These are phyloP conservation scores for Naganishia vishniacii DNA, from an alignment of 768 basidiomycete genomes.

Conservation along the genomic window DNA sequence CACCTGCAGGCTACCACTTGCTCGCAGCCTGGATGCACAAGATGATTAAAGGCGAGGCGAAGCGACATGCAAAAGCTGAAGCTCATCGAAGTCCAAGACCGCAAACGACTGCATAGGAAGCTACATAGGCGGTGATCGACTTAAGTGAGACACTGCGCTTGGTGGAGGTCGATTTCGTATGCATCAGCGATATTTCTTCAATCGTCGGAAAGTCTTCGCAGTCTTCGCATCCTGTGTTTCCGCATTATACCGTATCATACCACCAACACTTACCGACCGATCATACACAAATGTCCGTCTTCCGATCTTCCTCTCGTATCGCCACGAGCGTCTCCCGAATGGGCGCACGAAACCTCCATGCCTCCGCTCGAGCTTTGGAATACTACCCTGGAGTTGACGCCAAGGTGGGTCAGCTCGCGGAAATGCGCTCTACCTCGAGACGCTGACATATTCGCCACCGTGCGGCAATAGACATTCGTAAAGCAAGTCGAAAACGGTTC, in stretches of 20 bases:
- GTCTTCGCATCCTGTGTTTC: too few relatives aligned
- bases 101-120: too few relatives aligned
- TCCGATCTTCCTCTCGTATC: constrained; percentile 8
- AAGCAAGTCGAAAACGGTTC: constrained; percentile 21
- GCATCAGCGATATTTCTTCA: neutral
- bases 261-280: too few relatives aligned
- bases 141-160: neutral
- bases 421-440: too few relatives aligned
- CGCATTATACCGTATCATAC: too few relatives aligned
- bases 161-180: neutral
- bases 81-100: too few relatives aligned
- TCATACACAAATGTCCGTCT: constrained; percentile 14
- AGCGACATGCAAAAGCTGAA: too few relatives aligned
- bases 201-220: too few relatives aligned
- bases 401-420: neutral
- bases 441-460: neutral
- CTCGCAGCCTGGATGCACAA: too few relatives aligned
- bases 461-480: constrained; percentile 13
- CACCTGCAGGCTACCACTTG: too few relatives aligned
- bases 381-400: constrained; percentile 24
- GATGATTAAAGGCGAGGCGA: too few relatives aligned
- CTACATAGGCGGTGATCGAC: too few relatives aligned
- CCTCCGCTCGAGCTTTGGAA: constrained; percentile 19
- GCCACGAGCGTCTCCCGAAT: constrained; percentile 3
- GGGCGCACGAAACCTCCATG: constrained; percentile 13